Evolutionary conservation across 257 asterid species (phyloP).

Genomic region (Ilex aquifolium): DNA sequence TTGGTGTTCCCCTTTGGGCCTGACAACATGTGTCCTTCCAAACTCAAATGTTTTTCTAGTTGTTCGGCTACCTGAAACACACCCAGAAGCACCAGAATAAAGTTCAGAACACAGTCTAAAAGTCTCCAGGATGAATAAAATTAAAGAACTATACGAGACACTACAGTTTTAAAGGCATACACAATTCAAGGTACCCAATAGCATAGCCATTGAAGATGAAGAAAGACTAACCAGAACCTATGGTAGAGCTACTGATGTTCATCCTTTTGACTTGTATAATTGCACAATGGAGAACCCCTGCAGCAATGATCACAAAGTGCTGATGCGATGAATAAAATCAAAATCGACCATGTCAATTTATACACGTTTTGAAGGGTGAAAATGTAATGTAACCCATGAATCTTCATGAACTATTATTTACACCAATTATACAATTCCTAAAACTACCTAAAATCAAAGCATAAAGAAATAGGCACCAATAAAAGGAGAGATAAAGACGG

Average conservation of each 20-base stretch:
- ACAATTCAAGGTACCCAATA: background rate
- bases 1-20: slow-evolving; percentile 78
- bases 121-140: background rate
- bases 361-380: no score
- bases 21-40: slow-evolving; percentile 85
- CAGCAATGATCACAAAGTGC: slow-evolving; percentile 17
- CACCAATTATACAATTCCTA: no score
- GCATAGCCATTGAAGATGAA: slow-evolving; percentile 1
- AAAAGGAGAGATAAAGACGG: no score
- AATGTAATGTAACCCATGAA: no score
- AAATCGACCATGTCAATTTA: slow-evolving; percentile 1
- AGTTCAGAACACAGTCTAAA: slow-evolving; percentile 9
- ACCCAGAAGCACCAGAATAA: background rate
- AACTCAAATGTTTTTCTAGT: slow-evolving; percentile 43
- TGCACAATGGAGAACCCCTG: slow-evolving; percentile 1
- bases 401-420: no score
- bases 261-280: slow-evolving; percentile 16
- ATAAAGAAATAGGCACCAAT: no score
- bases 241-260: slow-evolving; percentile 46
- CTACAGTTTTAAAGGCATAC: background rate
- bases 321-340: slow-evolving; percentile 36
- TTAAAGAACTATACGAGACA: background rate
- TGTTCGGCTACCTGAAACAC: slow-evolving; percentile 41
- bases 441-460: no score
- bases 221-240: slow-evolving; percentile 29